phyloP scores from a whole-genome alignment of 345 rosid species.

The Citrus australasica region DNA sequence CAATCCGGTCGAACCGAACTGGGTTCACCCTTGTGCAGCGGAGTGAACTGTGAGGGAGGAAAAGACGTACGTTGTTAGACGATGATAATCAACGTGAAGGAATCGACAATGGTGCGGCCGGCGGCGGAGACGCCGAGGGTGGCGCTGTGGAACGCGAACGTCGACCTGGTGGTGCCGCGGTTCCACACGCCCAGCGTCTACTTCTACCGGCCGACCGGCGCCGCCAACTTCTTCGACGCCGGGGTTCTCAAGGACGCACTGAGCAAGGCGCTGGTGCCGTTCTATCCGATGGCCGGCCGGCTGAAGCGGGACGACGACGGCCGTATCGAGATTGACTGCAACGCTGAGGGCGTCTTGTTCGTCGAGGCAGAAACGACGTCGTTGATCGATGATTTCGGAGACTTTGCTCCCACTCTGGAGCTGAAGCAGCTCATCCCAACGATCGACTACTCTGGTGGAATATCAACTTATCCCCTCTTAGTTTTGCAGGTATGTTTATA shows the following conservation, averaged over 20 bases:
- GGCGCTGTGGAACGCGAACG: constrained; percentile 81
- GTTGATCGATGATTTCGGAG: constrained; percentile 73
- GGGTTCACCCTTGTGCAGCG: not conserved
- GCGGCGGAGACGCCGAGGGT: constrained; percentile 56
- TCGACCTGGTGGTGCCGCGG: constrained; percentile 83
- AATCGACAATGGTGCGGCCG: constrained; percentile 72
- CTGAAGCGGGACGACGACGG: constrained; percentile 68
- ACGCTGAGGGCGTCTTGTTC: constrained; percentile 78
- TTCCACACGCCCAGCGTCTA: constrained; percentile 95
- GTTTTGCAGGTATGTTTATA: constrained; percentile 67
- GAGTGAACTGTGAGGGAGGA: not conserved
- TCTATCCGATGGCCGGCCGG: constrained; percentile 96
- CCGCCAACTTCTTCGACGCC: constrained; percentile 64
- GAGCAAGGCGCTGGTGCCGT: constrained; percentile 70
- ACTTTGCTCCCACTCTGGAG: constrained; percentile 78
- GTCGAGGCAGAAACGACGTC: constrained; percentile 76
- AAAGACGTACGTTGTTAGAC: not conserved
- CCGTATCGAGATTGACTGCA: constrained; percentile 89
- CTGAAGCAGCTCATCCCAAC: constrained; percentile 83
- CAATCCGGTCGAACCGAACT: not conserved
- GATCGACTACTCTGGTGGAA: constrained; percentile 81
- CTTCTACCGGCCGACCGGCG: constrained; percentile 72
- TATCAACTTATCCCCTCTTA: constrained; percentile 68
- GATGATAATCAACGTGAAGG: constrained; percentile 66
- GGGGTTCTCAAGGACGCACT: constrained; percentile 60